Evolutionary conservation across 257 asterid genomes (phyloP).

Genomic region (Sherardia arvensis): DNA sequence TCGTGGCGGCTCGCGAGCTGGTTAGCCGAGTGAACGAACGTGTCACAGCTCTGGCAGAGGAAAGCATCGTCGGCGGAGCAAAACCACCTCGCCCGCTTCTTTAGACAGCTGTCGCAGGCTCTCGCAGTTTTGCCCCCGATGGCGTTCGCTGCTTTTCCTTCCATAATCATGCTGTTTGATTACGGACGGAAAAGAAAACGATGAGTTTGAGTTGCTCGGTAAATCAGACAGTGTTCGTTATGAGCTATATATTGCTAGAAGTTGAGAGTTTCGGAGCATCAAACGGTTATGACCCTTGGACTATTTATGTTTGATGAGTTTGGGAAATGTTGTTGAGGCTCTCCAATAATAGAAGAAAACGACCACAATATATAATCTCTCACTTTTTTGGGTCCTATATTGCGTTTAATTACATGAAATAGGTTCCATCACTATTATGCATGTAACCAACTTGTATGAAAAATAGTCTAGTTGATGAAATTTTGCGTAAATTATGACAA

Average conservation of each 20-base stretch:
- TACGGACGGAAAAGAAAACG: background rate
- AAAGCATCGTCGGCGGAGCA: slow-evolving; percentile 74
- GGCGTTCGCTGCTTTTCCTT: slow-evolving; percentile 39
- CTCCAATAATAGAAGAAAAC: background rate
- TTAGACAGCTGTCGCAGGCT: slow-evolving; percentile 61
- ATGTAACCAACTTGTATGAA: background rate
- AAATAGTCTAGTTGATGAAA: background rate
- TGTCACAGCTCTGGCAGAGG: slow-evolving; percentile 67
- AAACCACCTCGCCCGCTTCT: slow-evolving; percentile 66
- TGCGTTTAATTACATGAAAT: background rate
- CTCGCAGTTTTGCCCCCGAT: slow-evolving; percentile 50
- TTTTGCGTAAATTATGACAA: background rate
- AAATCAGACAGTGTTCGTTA: too few species aligned
- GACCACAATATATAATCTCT: background rate
- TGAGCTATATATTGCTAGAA: background rate
- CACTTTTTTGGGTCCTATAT: background rate
- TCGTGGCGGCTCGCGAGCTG: slow-evolving; percentile 61
- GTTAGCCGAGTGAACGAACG: slow-evolving; percentile 56
- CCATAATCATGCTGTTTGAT: slow-evolving; percentile 22
- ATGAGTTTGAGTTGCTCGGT: background rate
- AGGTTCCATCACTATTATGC: background rate
- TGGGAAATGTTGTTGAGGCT: background rate
- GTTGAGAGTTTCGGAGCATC: background rate
- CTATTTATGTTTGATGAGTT: background rate
- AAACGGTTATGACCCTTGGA: background rate